A percentile compares a stretch with the other conserved stretches of the same genome.
Evolutionary conservation across 768 basidiomycete species (phyloP).

Genomic region (Tylopilus plumbeoviolaceoides): DNA sequence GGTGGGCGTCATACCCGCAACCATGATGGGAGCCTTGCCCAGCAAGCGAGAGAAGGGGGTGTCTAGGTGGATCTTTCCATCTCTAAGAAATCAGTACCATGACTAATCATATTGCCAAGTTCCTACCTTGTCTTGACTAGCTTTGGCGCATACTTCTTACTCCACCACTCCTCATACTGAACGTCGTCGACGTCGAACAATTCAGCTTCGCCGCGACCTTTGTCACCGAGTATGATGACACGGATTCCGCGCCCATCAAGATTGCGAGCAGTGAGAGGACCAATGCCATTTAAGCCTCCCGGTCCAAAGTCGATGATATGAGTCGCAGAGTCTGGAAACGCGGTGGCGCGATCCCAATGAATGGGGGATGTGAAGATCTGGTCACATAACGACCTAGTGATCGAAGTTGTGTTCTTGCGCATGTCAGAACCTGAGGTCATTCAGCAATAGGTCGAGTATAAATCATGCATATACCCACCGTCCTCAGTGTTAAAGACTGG

Average conservation of each 20-base stretch:
- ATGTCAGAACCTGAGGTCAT: slow-evolving; percentile 65
- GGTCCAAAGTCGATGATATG: slow-evolving; percentile 97
- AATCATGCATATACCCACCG: slow-evolving; percentile 49
- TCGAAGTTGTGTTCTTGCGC: slow-evolving; percentile 58
- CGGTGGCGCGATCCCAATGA: slow-evolving; percentile 88
- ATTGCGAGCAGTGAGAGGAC: slow-evolving; percentile 84
- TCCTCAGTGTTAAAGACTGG: slow-evolving; percentile 91
- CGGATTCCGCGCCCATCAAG: slow-evolving; percentile 92
- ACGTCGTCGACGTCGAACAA: slow-evolving; percentile 65
- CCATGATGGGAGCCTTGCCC: slow-evolving; percentile 98
- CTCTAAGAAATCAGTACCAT: slow-evolving; percentile 42
- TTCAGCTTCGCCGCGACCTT: slow-evolving; percentile 84
- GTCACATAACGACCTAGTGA: slow-evolving; percentile 86
- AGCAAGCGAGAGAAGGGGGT: slow-evolving; percentile 95
- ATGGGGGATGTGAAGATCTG: slow-evolving; percentile 92
- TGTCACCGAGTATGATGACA: slow-evolving; percentile 87
- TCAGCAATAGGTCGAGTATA: slow-evolving; percentile 20
- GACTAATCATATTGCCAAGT: not conserved
- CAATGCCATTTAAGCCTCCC: slow-evolving; percentile 90
- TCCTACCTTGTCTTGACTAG: slow-evolving; percentile 83
- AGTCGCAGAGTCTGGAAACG: slow-evolving; percentile 86
- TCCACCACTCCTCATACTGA: slow-evolving; percentile 86
- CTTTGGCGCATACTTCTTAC: slow-evolving; percentile 78
- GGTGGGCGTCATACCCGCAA: slow-evolving; percentile 98
- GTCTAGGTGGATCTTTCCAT: slow-evolving; percentile 89